phyloP scores from a whole-genome alignment of 768 basidiomycete genomes.

The Crucibulum laeve region DNA sequence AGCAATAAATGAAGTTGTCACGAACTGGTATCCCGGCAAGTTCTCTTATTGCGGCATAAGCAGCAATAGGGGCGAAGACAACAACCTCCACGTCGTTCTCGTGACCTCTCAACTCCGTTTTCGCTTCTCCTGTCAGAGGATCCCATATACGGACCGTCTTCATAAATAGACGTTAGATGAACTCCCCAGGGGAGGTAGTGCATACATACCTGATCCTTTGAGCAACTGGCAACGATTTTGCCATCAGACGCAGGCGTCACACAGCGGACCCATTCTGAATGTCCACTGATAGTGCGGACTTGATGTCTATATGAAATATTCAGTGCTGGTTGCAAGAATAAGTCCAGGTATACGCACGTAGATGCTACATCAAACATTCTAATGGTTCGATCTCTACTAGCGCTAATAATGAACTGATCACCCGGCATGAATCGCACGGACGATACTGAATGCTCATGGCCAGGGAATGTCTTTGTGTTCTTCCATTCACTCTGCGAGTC shows the following conservation, averaged over 20 bases:
- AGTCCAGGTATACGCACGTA: conserved; percentile 48
- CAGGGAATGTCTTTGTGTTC: conserved; percentile 80
- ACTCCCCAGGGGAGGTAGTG: not conserved
- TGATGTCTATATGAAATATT: conserved; percentile 49
- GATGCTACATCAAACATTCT: conserved; percentile 83
- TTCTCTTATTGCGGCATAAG: conserved; percentile 75
- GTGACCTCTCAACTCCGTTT: conserved; percentile 82
- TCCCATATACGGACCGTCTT: conserved; percentile 82
- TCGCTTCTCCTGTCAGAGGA: conserved; percentile 66
- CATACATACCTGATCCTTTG: conserved; percentile 76
- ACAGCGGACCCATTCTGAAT: conserved; percentile 83
- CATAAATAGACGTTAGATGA: not conserved
- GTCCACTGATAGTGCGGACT: conserved; percentile 70
- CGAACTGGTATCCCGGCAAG: conserved; percentile 68
- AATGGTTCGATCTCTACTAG: conserved; percentile 85
- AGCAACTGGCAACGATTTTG: conserved; percentile 70
- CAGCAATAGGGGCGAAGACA: conserved; percentile 72
- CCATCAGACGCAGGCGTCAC: conserved; percentile 69
- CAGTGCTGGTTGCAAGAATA: conserved; percentile 6
- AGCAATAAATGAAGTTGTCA: conserved; percentile 6
- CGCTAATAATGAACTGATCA: conserved; percentile 79
- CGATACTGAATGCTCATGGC: conserved; percentile 91
- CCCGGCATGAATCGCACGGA: conserved; percentile 81
- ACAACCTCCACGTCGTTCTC: conserved; percentile 84
- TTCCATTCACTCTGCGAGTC: conserved; percentile 88